Evolutionary conservation across 345 rosid genomes (phyloP).

Genomic region (Arabidopsis thaliana): DNA sequence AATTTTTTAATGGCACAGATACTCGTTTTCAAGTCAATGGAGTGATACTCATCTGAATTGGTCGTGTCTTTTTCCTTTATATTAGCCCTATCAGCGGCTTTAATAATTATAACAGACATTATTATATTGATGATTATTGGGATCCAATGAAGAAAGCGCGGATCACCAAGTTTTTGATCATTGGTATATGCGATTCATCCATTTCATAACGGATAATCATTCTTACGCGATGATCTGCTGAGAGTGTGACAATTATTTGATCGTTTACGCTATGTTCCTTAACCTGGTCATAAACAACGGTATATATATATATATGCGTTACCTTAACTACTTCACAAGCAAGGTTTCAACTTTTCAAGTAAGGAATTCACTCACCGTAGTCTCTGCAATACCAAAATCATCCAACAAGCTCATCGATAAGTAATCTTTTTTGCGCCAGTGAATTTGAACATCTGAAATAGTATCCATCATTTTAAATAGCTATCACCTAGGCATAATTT

Average conservation of each 20-base stretch:
- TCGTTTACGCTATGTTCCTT: not conserved
- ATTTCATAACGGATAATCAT: not conserved
- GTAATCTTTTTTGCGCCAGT: not conserved
- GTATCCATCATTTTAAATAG: not conserved
- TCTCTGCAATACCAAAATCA: not conserved
- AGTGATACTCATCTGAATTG: no score
- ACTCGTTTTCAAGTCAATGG: no score
- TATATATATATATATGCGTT: not conserved
- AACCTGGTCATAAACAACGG: not conserved
- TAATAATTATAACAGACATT: no score
- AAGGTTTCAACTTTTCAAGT: not conserved
- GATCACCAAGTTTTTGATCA: not conserved
- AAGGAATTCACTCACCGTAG: no score
- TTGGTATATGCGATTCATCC: not conserved
- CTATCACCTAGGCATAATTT: no score
- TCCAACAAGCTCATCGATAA: not conserved
- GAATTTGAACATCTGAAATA: not conserved
- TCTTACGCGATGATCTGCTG: not conserved
- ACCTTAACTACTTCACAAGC: not conserved
- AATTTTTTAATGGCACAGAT: no score
- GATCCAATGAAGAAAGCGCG: no score
- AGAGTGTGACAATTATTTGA: not conserved
- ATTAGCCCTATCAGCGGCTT: no score
- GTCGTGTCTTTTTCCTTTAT: no score
- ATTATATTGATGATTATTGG: no score